phyloP scores from a whole-genome alignment of 352 stramenopile species.

The Phytophthora macrochlamydospora region DNA sequence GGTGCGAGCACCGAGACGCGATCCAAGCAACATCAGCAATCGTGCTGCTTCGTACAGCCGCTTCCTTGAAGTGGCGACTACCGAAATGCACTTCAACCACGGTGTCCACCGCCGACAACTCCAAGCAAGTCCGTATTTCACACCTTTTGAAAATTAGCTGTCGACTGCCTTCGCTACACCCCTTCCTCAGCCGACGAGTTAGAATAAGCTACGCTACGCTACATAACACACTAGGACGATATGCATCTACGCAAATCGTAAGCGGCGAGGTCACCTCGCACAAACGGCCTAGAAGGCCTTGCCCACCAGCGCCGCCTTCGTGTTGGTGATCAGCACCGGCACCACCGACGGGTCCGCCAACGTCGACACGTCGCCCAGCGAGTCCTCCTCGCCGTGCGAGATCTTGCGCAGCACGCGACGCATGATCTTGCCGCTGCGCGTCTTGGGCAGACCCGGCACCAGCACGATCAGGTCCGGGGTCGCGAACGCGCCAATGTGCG shows the following conservation, averaged over 20 bases:
- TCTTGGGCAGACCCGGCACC: constrained; percentile 92
- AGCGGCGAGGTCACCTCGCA: neutral
- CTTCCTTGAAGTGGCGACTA: neutral
- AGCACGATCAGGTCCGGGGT: constrained; percentile 96
- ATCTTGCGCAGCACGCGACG: constrained; percentile 98
- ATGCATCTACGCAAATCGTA: constrained; percentile 21
- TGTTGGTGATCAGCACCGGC: constrained; percentile 91
- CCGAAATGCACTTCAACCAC: neutral
- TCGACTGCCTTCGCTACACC: neutral
- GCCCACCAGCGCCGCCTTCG: constrained; percentile 69
- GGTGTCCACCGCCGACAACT: too few relatives aligned
- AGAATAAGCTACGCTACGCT: constrained; percentile 16
- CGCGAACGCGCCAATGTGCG: constrained; percentile 96
- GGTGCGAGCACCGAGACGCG: too few relatives aligned
- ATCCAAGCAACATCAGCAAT: too few relatives aligned
- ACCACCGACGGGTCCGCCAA: constrained; percentile 96
- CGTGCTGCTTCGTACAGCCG: too few relatives aligned
- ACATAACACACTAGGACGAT: constrained; percentile 10
- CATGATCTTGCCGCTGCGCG: constrained; percentile 98
- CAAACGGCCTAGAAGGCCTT: constrained; percentile 56
- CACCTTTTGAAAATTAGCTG: neutral
- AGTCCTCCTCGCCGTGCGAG: constrained; percentile 93
- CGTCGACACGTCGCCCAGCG: constrained; percentile 96
- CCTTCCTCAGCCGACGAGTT: constrained; percentile 1
- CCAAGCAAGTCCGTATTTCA: neutral